Base-by-base conservation (phyloP, 2,329 filamentous ascomycete genomes). In the Fusarium sp. region DNA sequence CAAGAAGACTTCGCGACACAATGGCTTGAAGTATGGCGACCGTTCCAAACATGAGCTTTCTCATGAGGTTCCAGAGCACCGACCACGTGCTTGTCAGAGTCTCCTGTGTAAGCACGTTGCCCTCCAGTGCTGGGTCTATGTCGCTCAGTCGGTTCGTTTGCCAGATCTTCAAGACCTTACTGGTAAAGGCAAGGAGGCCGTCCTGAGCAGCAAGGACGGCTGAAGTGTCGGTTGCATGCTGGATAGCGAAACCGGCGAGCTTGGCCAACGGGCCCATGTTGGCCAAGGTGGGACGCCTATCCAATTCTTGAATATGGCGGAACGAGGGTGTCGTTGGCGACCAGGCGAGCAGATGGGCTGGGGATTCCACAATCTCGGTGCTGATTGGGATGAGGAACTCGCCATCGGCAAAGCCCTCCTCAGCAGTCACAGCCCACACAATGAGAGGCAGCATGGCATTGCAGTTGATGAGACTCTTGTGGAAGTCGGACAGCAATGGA, bases 1-100 rank as follows among this genome's bases (percentile, higher is more conserved):
- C 89, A 4, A 90, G 81, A 27, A 91, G 81, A 67, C 87, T 85
- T 37, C 95, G 89, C 3, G 91, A 91, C 10, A 95, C 87, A 8
- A 95, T 87, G 43, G 94, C 90, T 60, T 95, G 90, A n/a, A 97
- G 85, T 15, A 94, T 86, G 59, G 94, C 92, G 4, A 95, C 90
- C 4, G 91, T 88, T 4, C 92, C 90, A 79, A 95, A 98, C 78
- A 98, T 85, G 47, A 92, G 89, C 66, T 93, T 92, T 74, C 92
- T 91, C 8, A 98, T 86, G 3, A 96, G 82, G 73, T 91, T 91
- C 93, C 94, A 96, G 6, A 98, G 85, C 33, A 88, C 85, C 0
- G 93, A 92, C 79, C 93, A 90, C 0, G 95, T 94, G 20, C 83
- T 89, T 70, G 89, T 87, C 38, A 91, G 80, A 0, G 93, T 92